These are phyloP conservation scores for Claviceps monticola DNA, from an alignment of 2,329 filamentous ascomycete genomes.

Conservation along the genomic window DNA sequence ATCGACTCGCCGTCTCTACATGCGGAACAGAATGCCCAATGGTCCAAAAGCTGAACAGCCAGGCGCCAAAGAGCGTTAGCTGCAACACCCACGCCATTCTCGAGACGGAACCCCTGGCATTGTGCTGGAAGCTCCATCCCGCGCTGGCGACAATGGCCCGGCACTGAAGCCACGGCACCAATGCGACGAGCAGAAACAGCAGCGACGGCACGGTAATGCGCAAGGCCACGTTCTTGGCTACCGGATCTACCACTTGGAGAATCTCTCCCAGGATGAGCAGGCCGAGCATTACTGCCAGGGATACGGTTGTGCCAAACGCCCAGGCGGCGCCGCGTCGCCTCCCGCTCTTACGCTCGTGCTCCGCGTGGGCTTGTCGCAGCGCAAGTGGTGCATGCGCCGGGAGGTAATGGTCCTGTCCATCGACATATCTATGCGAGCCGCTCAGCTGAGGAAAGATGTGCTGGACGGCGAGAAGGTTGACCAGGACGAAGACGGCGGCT, in stretches of 20 bases:
- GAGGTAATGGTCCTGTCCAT: slow-evolving; percentile 48
- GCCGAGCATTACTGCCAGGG: slow-evolving; percentile 61
- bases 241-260: slow-evolving; percentile 55
- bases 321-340: slow-evolving; percentile 40
- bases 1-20: background rate
- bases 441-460: slow-evolving; percentile 64
- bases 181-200: slow-evolving; percentile 55
- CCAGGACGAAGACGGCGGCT: slow-evolving; percentile 51
- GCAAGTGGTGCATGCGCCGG: slow-evolving; percentile 47
- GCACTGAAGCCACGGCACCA: slow-evolving; percentile 69
- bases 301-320: slow-evolving; percentile 65
- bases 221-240: slow-evolving; percentile 54
- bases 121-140: slow-evolving; percentile 50
- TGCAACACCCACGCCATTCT: slow-evolving; percentile 53
- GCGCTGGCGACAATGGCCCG: slow-evolving; percentile 44
- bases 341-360: slow-evolving; percentile 39
- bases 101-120: slow-evolving; percentile 40
- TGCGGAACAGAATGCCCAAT: slow-evolving; percentile 48
- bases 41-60: slow-evolving; percentile 67
- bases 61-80: slow-evolving; percentile 44
- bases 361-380: slow-evolving; percentile 44
- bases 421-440: slow-evolving; percentile 30
- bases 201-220: slow-evolving; percentile 56
- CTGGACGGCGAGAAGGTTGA: slow-evolving; percentile 48
- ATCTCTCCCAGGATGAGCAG: slow-evolving; percentile 78